phyloP scores from a whole-genome alignment of 139 green algal genomes.

The Deuterostichococcus epilithicus region DNA sequence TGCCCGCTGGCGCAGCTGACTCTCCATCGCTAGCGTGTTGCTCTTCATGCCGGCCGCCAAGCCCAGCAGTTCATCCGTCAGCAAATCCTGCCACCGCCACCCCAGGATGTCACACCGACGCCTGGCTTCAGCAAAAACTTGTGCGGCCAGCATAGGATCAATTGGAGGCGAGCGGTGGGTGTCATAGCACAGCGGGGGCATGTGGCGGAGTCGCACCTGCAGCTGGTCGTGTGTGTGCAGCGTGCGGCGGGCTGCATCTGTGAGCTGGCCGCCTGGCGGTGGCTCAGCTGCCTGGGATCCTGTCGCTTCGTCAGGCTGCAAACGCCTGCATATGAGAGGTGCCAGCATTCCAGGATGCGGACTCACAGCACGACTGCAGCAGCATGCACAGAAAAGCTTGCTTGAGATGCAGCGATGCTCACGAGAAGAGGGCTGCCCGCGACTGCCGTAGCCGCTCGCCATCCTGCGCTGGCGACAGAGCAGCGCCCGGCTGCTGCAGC shows the following conservation, averaged over 20 bases:
- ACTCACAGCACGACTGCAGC: too few species aligned
- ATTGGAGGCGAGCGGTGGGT: too few species aligned
- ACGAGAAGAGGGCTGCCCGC: not conserved
- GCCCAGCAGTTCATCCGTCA: conserved; percentile 48
- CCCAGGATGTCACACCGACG: too few species aligned
- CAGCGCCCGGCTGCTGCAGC: not conserved
- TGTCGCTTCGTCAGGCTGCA: not conserved
- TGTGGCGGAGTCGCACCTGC: not conserved
- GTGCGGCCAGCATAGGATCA: too few species aligned
- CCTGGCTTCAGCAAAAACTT: too few species aligned
- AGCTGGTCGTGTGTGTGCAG: not conserved
- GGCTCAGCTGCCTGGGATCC: not conserved
- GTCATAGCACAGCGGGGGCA: too few species aligned
- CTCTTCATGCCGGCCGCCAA: conserved; percentile 36
- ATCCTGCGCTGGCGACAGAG: not conserved
- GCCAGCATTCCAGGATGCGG: too few species aligned
- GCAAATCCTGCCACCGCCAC: conserved; percentile 38
- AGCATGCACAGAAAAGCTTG: too few species aligned
- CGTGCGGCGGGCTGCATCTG: not conserved
- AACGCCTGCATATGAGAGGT: not conserved
- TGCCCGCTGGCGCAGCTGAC: conserved; percentile 20
- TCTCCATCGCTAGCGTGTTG: conserved; percentile 42
- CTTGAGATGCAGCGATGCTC: not conserved
- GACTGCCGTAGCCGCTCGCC: not conserved
- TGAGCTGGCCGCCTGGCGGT: not conserved